A percentile compares a stretch with the other conserved stretches of the same genome.
Evolutionary conservation across 164 flowering plant species (phyloP).

Genomic region (Dillenia turbinata): DNA sequence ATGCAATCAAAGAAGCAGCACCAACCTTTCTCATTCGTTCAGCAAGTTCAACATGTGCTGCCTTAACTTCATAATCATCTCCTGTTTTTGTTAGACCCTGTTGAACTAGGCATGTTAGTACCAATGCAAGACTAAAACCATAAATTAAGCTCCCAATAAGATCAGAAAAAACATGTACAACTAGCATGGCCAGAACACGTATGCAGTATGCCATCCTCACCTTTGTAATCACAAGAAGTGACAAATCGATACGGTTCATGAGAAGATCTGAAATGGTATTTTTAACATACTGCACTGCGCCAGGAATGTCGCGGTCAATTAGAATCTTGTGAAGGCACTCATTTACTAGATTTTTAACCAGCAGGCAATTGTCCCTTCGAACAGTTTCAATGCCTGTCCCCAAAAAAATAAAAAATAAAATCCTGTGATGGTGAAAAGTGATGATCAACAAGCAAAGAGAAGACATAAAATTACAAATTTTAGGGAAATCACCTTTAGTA

Average conservation of each 20-base stretch:
- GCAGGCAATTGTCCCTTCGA: slow-evolving; percentile 90
- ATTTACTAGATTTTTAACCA: slow-evolving; percentile 91
- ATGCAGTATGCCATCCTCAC: slow-evolving; percentile 20
- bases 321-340: slow-evolving; percentile 94
- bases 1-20: not conserved
- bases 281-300: slow-evolving; percentile 92
- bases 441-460: slow-evolving; percentile 1
- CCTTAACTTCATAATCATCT: slow-evolving; percentile 93
- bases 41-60: slow-evolving; percentile 98
- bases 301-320: slow-evolving; percentile 83
- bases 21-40: slow-evolving; percentile 98
- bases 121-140: not conserved
- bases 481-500: slow-evolving; percentile 66
- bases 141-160: no score
- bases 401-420: slow-evolving; percentile 6
- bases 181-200: no score
- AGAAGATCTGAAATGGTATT: slow-evolving; percentile 96
- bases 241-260: slow-evolving; percentile 96
- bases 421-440: not conserved
- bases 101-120: slow-evolving; percentile 4
- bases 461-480: not conserved
- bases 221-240: slow-evolving; percentile 96
- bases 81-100: slow-evolving; percentile 98
- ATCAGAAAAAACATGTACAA: no score
- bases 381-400: slow-evolving; percentile 94